These are phyloP conservation scores for Neocatenulostroma microsporum DNA, from an alignment of 2,329 filamentous ascomycete species.

Conservation along the genomic window DNA sequence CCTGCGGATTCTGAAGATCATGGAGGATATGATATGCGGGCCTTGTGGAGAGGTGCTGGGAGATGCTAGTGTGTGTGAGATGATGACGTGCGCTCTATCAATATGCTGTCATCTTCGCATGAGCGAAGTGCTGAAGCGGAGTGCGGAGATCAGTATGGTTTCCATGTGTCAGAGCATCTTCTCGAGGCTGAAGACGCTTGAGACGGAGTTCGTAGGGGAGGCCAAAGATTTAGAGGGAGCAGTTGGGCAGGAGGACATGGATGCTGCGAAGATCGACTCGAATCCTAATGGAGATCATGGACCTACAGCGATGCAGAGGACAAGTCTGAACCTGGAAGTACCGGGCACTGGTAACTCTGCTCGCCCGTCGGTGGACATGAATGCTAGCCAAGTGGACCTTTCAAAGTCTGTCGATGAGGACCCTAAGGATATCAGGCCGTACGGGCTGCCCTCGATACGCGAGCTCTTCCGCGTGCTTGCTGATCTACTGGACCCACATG, in stretches of 20 bases:
- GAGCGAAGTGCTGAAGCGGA: constrained; percentile 80
- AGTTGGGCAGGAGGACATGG: constrained; percentile 57
- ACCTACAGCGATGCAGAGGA: constrained; percentile 35
- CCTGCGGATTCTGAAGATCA: constrained; percentile 86
- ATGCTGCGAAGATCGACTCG: constrained; percentile 76
- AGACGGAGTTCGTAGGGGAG: constrained; percentile 61
- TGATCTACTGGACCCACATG: constrained; percentile 86
- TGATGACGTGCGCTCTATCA: constrained; percentile 97
- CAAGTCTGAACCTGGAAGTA: constrained; percentile 54
- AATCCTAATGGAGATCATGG: constrained; percentile 37
- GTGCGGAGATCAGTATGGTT: constrained; percentile 94
- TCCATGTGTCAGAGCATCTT: constrained; percentile 99
- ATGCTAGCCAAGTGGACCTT: constrained; percentile 38
- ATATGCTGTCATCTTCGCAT: constrained; percentile 94
- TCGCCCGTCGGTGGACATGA: constrained; percentile 26
- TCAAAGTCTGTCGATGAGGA: constrained; percentile 34
- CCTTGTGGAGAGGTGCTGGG: constrained; percentile 89
- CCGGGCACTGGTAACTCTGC: constrained; percentile 29
- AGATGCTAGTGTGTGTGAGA: constrained; percentile 96
- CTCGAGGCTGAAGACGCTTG: constrained; percentile 78
- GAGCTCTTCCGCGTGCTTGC: constrained; percentile 92
- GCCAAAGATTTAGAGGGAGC: constrained; percentile 58
- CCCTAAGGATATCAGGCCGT: constrained; percentile 63
- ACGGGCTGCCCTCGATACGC: constrained; percentile 86
- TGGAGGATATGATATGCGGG: constrained; percentile 97